Base-by-base conservation (phyloP, 257 asterid genomes). In the Rauvolfia tetraphylla region DNA sequence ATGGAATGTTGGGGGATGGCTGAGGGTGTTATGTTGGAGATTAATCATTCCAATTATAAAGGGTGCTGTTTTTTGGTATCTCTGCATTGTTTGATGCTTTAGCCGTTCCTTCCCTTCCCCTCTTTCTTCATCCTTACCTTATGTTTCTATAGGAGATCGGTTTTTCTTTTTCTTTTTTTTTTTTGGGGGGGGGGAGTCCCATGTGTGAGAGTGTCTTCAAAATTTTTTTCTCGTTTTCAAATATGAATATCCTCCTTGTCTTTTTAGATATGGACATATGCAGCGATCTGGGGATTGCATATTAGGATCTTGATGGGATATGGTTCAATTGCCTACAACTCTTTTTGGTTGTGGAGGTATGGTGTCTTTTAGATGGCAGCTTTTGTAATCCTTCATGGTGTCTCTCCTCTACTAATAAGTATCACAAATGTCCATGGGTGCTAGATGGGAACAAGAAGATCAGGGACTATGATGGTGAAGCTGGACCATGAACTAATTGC, bases 401-500 rank as follows among this genome's bases (percentile, higher is more conserved):
- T 83, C 91, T 88, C 87, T 83, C 70, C 85, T 93, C 96, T 67
- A 67, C 72, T 90, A 88, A 90, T 88, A 86, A 87, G 92, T 93
- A 89, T 90, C 89, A 71, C 83, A 83, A 86, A 85, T 93, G 92
- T 89, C 97, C 87, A 86, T 88, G 86, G 90, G 90, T 90, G 96
- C 98, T 93, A 91, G 96, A 91, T 87, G 83, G 88, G 88, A 83
- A 89, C 93, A 79, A 81, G 93, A 83, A 88, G 92, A 88, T 85
- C 93, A 83, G 83, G 96, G 96, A 93, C 85, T 86, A 86, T 89
- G 83, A 79, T 84, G 89, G 85, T 85, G 87, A 87, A 87, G 97
- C 92, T 83, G 96, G 96, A 90, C 86, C 76, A 75, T 87, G 91
- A 83, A 88, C 90, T 89, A 87, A 86, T 73, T 87, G 93, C 84